Evolutionary conservation across 352 stramenopile species (phyloP), one percentile per base, ranked within the genome.

Genomic region (Phytophthora colocasiae): DNA sequence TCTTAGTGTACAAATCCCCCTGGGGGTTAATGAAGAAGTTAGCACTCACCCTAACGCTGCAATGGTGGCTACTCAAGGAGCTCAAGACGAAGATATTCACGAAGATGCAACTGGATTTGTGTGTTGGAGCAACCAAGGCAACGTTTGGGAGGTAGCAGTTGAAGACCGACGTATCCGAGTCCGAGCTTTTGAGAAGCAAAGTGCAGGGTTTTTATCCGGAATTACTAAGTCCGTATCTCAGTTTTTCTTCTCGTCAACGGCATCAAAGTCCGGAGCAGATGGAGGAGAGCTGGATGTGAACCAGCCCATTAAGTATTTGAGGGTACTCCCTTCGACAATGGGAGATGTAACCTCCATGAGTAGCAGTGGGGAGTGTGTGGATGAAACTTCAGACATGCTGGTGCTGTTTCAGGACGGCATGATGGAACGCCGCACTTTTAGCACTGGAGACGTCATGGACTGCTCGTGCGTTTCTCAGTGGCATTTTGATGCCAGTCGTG

Each of bases 131-230:
- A 91, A 89, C 54, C 66, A 87, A 24, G 85, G 85, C 11, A 91
- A 85, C 61, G 70, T 94, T 27, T 94, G 85, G 85, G 85, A 94
- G 50, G 70, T 94, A 11, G 83, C 83, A 19, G 83, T 94, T 45
- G 85, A 94, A 29, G 83, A 94, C 60, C 78, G 83, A 22, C 81
- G 85, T n/a, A 86, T 94, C 58, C 85, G 85, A 44, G 82, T 92
- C 29, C 81, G 85, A 22, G 66, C 77, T 17, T 90, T 94, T 38
- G 85, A 94, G 58, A 89, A 88, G 34, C 80, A 87, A 31, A 83
- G 81, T 24, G 66, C 56, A 11, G 83, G 85, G 4, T 91, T 94
- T 48, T 63, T 94, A 26, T 83, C 83, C 1, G 83, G 85, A 0
- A 63, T 92, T 17, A 91, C 83, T 40, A 91, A 87, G 63, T 89